Evolutionary conservation across 805 yeast genomes (phyloP).

Genomic region (Metschnikowia continentalis): DNA sequence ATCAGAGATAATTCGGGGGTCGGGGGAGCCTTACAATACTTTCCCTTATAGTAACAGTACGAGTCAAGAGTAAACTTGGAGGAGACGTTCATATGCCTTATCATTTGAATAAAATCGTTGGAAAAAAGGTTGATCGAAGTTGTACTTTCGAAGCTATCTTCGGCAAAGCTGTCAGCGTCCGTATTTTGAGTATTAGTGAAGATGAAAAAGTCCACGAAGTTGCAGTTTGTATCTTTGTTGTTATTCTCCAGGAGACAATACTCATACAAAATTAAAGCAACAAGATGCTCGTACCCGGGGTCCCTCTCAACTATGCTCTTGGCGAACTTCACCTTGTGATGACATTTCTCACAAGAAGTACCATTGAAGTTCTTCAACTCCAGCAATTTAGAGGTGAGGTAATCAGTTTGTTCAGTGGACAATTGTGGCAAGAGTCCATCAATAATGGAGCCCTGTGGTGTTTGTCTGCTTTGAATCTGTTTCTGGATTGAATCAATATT

Average conservation of each 20-base stretch:
- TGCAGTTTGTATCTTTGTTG: constrained; percentile 28
- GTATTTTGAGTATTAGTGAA: constrained; percentile 28
- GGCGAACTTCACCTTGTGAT: constrained; percentile 31
- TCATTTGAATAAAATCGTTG: constrained; percentile 37
- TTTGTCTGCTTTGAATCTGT: constrained; percentile 17
- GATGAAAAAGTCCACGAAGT: constrained; percentile 35
- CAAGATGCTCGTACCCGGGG: constrained; percentile 33
- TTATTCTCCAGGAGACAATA: constrained; percentile 30
- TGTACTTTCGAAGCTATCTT: constrained; percentile 23
- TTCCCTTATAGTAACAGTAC: constrained; percentile 50
- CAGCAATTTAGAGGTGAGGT: constrained; percentile 24
- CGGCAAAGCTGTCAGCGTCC: constrained; percentile 15
- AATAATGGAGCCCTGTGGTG: constrained; percentile 15
- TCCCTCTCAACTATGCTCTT: constrained; percentile 22
- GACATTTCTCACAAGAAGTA: constrained; percentile 33
- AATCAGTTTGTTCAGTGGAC: constrained; percentile 25
- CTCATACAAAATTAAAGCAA: constrained; percentile 33
- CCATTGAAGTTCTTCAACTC: constrained; percentile 30
- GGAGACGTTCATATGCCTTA: constrained; percentile 33
- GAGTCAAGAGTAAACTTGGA: constrained; percentile 40
- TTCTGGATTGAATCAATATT: constrained; percentile 24
- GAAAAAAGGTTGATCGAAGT: constrained; percentile 32
- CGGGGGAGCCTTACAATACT: constrained; percentile 47
- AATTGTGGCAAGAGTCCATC: constrained; percentile 26
- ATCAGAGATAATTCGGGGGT: constrained; percentile 45